Evolutionary conservation across 176 grass and related monocot genomes (phyloP), one percentile per base, ranked within the genome.

Genomic region (Otatea glauca): DNA sequence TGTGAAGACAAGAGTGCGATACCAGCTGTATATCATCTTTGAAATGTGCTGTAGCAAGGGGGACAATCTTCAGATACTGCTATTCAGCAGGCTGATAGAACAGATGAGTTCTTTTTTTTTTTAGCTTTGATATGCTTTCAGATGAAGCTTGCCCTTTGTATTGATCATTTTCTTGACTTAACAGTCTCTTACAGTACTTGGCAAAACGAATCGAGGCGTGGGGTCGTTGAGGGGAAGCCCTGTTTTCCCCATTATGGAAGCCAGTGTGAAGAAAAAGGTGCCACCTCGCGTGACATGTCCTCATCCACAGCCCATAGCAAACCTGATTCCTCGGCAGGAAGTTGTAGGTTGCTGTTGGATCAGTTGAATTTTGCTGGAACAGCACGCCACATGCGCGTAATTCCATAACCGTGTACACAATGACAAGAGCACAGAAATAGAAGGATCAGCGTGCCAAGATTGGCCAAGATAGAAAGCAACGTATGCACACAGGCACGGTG

Each of bases 381-480:
- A 76, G 70, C 70, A 20, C 70, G 0, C 5, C 27, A 15, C 32
- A 75, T 80, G 63, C 9, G 0, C 69, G 42, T 81, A 39, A 24
- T 0, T 5, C 61, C 60, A 41, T 18, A 51, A 23, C 62, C 5
- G 16, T 86, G 71, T 38, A 54, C 71, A 53, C 60, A 41, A 81
- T 25, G 71, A 23, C 79, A 51, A 32, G 61, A 70, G 20, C 43
- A 54, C 43, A n/a, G 4, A 65, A 61, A 81, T 62, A 84, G 61
- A 54, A 63, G 76, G 70, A 75, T 50, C 53, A 38, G 72, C 65
- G 6, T 81, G 70, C 88, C 71, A 70, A 70, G 77, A 81, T 85
- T 17, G 6, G 39, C 79, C 37, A 45, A 75, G 41, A 69, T 84
- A 75, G 83, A 89, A 89, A 85, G 83, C 71, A 76, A 75, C 37